phyloP scores from a whole-genome alignment of 2,329 filamentous ascomycete species.

The Colletotrichum neosansevieriae region DNA sequence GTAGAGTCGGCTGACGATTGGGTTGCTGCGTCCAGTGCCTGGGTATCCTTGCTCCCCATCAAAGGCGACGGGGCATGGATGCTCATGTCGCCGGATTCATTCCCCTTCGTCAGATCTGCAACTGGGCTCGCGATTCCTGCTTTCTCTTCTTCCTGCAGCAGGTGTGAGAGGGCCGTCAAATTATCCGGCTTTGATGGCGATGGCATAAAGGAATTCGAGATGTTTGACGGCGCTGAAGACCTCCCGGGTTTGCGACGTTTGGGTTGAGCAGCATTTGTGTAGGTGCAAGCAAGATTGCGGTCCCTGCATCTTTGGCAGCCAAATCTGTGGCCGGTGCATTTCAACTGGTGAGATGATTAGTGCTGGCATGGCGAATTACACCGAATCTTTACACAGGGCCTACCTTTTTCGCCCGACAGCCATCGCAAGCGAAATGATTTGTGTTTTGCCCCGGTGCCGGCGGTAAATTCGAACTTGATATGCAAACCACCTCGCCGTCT shows the following conservation, averaged over 20 bases:
- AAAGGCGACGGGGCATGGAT: not conserved
- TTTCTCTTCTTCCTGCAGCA: slow-evolving; percentile 5
- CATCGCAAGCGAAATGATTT: slow-evolving; percentile 24
- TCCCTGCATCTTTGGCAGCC: slow-evolving; percentile 17
- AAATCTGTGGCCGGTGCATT: slow-evolving; percentile 20
- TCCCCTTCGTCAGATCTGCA: not conserved
- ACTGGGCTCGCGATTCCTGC: not conserved
- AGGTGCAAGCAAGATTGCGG: slow-evolving; percentile 12
- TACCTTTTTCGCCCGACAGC: slow-evolving; percentile 16
- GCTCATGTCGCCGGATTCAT: not conserved
- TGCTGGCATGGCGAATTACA: too few relatives aligned
- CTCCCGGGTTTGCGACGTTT: not conserved
- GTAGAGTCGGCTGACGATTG: not conserved
- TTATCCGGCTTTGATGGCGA: slow-evolving; percentile 1
- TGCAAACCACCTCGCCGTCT: slow-evolving; percentile 23
- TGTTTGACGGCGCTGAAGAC: not conserved
- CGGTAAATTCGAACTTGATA: slow-evolving; percentile 12
- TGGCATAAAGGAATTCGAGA: not conserved
- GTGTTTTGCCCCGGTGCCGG: slow-evolving; percentile 13
- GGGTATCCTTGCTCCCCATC: not conserved
- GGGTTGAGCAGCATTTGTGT: slow-evolving; percentile 7
- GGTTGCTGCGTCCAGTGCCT: not conserved
- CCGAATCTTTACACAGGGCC: not conserved
- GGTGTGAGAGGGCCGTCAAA: not conserved
- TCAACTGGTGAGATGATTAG: slow-evolving; percentile 1